A percentile compares a stretch with the other conserved stretches of the same genome.
Evolutionary conservation across 495 filamentous ascomycete genomes (phyloP).

Genomic region (Podospora comata): DNA sequence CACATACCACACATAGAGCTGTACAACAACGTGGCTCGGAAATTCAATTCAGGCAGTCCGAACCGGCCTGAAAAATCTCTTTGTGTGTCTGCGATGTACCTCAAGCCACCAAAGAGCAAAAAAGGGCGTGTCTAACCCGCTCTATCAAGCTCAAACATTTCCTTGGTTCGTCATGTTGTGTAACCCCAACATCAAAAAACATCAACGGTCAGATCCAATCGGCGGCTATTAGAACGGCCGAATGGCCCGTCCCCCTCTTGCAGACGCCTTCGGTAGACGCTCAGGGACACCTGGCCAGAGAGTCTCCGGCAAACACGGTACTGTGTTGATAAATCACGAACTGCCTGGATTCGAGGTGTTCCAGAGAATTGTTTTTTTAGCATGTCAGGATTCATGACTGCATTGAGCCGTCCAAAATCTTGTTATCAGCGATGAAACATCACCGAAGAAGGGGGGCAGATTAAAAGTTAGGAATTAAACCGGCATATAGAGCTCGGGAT

Average conservation of each 20-base stretch:
- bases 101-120: too few relatives aligned
- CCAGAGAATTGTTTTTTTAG: too few relatives aligned
- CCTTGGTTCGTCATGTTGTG: background rate
- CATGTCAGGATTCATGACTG: too few relatives aligned
- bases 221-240: conserved; percentile 2
- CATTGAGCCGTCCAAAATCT: too few relatives aligned
- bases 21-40: too few relatives aligned
- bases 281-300: background rate
- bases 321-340: background rate
- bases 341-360: too few relatives aligned
- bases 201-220: background rate
- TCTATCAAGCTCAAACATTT: background rate
- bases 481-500: background rate
- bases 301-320: background rate
- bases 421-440: background rate
- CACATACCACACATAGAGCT: too few relatives aligned
- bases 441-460: background rate
- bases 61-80: background rate
- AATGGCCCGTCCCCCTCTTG: background rate
- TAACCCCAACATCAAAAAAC: background rate
- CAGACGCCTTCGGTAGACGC: background rate
- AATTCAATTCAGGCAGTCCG: background rate
- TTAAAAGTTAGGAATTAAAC: background rate
- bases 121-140: background rate
- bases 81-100: background rate